Conservation (phyloP, 495 filamentous ascomycete genomes). For the Aspergillus hancockii region DNA sequence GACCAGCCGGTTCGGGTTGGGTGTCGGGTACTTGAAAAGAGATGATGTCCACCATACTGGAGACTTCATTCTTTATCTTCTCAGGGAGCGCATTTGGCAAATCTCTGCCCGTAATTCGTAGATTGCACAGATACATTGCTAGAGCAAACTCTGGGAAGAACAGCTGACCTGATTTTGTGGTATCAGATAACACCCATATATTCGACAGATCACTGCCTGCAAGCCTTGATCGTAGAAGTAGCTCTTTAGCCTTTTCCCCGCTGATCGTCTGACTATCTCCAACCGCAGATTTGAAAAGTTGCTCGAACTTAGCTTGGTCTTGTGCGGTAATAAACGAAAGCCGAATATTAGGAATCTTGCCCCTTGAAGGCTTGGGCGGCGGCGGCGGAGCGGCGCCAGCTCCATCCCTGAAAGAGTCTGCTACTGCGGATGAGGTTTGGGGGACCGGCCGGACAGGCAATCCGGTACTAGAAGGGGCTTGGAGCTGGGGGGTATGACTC, state of each 20-base stretch:
- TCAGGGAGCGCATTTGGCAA: slow-evolving; percentile 78
- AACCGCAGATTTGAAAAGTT: slow-evolving; percentile 94
- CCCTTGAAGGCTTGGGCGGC: slow-evolving; percentile 49
- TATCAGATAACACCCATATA: slow-evolving; percentile 96
- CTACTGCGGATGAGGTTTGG: slow-evolving; percentile 82
- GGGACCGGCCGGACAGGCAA: slow-evolving; percentile 39
- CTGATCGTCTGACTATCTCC: slow-evolving; percentile 84
- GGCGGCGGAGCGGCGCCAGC: slow-evolving; percentile 50
- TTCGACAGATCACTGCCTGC: slow-evolving; percentile 78
- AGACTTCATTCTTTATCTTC: slow-evolving; percentile 91
- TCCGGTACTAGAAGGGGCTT: slow-evolving; percentile 45
- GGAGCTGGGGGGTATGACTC: slow-evolving; percentile 49
- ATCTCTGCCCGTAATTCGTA: slow-evolving; percentile 83
- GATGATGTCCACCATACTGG: slow-evolving; percentile 99
- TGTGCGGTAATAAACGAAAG: slow-evolving; percentile 93
- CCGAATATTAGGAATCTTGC: slow-evolving; percentile 90
- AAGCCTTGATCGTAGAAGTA: slow-evolving; percentile 84
- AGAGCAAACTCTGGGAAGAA: slow-evolving; percentile 98
- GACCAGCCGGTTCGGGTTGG: slow-evolving; percentile 48
- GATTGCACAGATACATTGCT: slow-evolving; percentile 97
- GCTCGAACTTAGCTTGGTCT: slow-evolving; percentile 97
- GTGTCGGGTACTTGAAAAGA: slow-evolving; percentile 91
- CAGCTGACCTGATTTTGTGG: slow-evolving; percentile 92
- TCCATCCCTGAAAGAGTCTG: slow-evolving; percentile 71
- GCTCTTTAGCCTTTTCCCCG: slow-evolving; percentile 85